Base-by-base conservation (phyloP, 1,284 basidiomycete species). In the Afroboletus lepidellus region DNA sequence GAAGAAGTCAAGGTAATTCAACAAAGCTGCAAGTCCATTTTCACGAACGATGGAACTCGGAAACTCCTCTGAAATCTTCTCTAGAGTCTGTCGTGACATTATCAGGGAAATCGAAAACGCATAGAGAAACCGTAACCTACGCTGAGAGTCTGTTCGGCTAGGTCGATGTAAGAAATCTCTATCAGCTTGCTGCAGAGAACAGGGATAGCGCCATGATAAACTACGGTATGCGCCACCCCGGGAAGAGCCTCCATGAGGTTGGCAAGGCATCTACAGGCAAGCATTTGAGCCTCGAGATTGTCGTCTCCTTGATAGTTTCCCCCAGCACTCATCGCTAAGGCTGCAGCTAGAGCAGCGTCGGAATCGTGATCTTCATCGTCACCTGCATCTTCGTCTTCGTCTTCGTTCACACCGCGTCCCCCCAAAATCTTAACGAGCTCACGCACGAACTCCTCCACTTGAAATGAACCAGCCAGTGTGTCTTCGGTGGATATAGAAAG, bases 401-500 rank as follows among this genome's bases (percentile, higher is more conserved):
- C 87, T 52, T 84, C 81, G 48, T 82, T 81, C 47, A 75, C 79
- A 46, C 85, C 87, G 34, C 83, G 84, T 23, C 97, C 97, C 27
- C 92, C 90, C 42, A 99, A 78, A 58, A 98, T 94, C 65, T 86
- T 85, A 57, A 99, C 87, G 41, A 99, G 82, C 71, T 98, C 97
- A 60, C 87, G 85, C 38, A 96, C 92, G 67, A 94, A 98, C 15
- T 87, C 82, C 63, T 96, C 93, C 25, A 94, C 88, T 58, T 92
- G 92, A 74, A 99, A 96, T 33, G 91, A 96, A 41, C 94, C 94
- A 15, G 92, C 91, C 38, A 99, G 78, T 1, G 94, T 98, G 69
- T 99, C 97, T 72, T 99, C 96, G 8, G 94, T 98, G 71, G 92
- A 94, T 72, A 99, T 95, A 57, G 92, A 92, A 51, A 99, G 84